Conservation (phyloP, 2,329 filamentous ascomycete species). For the Beauveria brongniartii region DNA sequence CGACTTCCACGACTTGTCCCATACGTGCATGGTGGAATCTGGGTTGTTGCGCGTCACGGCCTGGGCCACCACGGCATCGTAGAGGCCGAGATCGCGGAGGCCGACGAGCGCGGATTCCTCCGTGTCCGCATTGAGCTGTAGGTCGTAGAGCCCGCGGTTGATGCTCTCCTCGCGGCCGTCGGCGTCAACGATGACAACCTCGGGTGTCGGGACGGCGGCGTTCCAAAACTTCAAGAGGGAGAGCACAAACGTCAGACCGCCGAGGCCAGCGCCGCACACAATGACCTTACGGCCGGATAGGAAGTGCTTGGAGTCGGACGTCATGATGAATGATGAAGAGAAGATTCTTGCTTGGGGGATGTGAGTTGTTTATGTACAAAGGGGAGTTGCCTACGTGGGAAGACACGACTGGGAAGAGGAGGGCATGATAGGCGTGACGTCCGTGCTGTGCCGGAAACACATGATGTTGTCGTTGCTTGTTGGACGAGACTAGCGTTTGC, state of each 20-base stretch:
- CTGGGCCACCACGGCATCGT: slow-evolving; percentile 21
- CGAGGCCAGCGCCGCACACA: slow-evolving; percentile 31
- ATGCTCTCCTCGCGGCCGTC: slow-evolving; percentile 20
- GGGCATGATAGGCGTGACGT: not conserved
- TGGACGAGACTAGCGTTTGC: not conserved
- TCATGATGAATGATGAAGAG: not conserved
- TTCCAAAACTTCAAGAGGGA: slow-evolving; percentile 28
- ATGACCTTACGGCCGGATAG: slow-evolving; percentile 29
- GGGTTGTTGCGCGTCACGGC: slow-evolving; percentile 18
- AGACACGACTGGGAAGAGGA: not conserved
- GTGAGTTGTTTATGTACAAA: not conserved
- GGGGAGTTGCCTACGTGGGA: not conserved
- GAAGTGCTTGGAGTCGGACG: slow-evolving; percentile 11
- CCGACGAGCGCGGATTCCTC: slow-evolving; percentile 23
- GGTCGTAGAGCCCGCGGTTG: slow-evolving; percentile 24
- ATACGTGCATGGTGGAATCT: slow-evolving; percentile 23
- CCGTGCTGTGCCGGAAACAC: not conserved
- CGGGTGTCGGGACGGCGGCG: slow-evolving; percentile 18
- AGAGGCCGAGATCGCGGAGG: slow-evolving; percentile 26
- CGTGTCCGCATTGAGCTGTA: slow-evolving; percentile 24
- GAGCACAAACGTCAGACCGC: slow-evolving; percentile 29
- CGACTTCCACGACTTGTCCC: slow-evolving; percentile 23
- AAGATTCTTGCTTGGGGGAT: too few species aligned
- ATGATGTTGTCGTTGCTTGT: not conserved
- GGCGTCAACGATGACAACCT: slow-evolving; percentile 29